These are phyloP conservation scores for Primulina huaijiensis DNA, from an alignment of 257 asterid species.

Conservation along the genomic window DNA sequence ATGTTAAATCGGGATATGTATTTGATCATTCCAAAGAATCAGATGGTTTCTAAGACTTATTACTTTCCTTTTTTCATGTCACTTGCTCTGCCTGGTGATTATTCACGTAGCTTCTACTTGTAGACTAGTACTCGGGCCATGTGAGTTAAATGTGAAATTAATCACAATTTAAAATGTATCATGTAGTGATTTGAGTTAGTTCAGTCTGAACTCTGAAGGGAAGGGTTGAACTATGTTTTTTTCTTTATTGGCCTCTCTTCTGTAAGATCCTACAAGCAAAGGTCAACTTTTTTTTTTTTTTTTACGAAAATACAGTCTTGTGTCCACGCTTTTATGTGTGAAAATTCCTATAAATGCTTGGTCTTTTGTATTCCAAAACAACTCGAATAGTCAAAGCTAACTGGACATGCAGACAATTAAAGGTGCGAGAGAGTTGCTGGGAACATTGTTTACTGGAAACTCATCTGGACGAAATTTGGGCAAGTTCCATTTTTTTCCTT, in stretches of 20 bases:
- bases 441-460: slow-evolving; percentile 44
- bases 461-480: slow-evolving; percentile 14
- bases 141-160: neutral
- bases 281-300: neutral
- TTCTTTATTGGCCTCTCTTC: neutral
- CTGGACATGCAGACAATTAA: slow-evolving; percentile 27
- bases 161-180: slow-evolving; percentile 1
- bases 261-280: neutral
- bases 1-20: neutral
- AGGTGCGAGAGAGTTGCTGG: slow-evolving; percentile 28
- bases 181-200: slow-evolving; percentile 1
- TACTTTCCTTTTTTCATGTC: too few species aligned
- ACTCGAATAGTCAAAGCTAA: neutral
- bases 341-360: neutral
- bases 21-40: neutral
- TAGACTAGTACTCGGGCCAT: too few species aligned
- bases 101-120: too few species aligned
- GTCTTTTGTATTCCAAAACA: neutral
- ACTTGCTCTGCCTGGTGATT: too few species aligned
- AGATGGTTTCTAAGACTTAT: neutral
- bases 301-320: neutral
- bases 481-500: neutral
- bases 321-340: slow-evolving; percentile 3
- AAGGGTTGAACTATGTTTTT: neutral
- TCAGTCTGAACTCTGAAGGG: neutral